Base-by-base conservation (phyloP, 371 early-diverging fungal genomes). In the Lichtheimia ramosa region DNA sequence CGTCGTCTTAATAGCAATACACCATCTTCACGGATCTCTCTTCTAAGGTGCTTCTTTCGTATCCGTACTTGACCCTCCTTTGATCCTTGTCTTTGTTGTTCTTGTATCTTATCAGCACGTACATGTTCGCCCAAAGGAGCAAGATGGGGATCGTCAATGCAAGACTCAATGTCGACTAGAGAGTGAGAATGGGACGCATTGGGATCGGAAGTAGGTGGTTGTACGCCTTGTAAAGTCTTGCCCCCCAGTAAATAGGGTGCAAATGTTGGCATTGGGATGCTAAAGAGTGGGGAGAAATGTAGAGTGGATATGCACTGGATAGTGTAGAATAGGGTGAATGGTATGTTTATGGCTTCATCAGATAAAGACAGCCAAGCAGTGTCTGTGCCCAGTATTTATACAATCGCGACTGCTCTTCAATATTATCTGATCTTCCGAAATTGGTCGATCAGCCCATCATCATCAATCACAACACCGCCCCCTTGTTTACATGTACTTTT, bases 121-220 rank as follows among this genome's bases (percentile, higher is more conserved):
- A 84, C 78, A 61, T 85, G 85, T 21, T 63, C 64, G 5, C 85
- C 85, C 6, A 85, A 61, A 8, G 85, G 85, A 7, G 85, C 85
- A n/a, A 84, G 68, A 27, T 68, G 55, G 1, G 85, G 85, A 56
- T 83, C 66, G 58, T 85, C 85, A 50, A 85, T 82, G 64, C 85
- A 85, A 7, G 83, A 69, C 43, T 85, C 86, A 64, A 85, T 85
- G 68, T 85, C 86, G 50, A 77, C 57, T 20, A 82, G 54, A 8
- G 54, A 56, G 25, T 64, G 64, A 13, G 63, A 51, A 25, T 66
- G 43, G 14, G 54, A 14, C 1, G 61, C 65, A n/a, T 65, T 66
- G 5, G 68, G 72, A 43, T 74, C 64, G 20, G 66, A 66, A 27
- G n/a, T n/a, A n/a, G 72, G 66, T 56, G 74, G 70, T 23, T 69